Base-by-base conservation (phyloP, 2,329 filamentous ascomycete genomes). In the Xylaria arbuscula region DNA sequence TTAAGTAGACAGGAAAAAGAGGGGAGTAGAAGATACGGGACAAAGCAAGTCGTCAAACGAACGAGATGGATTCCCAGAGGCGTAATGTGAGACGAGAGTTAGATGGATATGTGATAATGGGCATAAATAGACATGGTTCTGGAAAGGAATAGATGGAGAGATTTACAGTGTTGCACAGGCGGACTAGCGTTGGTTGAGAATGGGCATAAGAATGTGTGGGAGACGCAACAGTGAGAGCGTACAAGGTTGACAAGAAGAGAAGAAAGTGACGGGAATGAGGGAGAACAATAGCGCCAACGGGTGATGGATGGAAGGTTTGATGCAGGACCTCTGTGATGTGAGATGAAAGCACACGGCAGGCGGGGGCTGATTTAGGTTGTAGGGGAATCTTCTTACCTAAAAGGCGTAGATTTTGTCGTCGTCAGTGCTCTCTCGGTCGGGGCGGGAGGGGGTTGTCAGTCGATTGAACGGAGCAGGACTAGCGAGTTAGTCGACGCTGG, bases 331-430 rank as follows among this genome's bases (percentile, higher is more conserved):
- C 40, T 28, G 53, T 17, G 28, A 47, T 56, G 55, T 40, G 24
- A 22, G 38, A 54, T 34, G 54, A 19, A 51, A 40, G 38, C 5
- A 24, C 8, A 57, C 36, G 64, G 53, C 58, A 45, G 57, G 45
- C 22, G 57, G 38, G 57, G 60, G 63, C 42, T n/a, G 9, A 10
- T 24, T 28, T 28, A 28, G 28, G 28, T 28, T n/a, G 34, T 34
- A 48, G 60, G 62, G 32, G 68, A 53, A 24, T 62, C 59, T 68
- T 60, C 66, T 63, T 70, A 68, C 66, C 66, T 42, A 50, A 57
- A 62, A 45, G 57, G 50, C 47, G 54, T 42, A 28, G 15, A 45
- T 59, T 57, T 59, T 55, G 54, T 64, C 15, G 62, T 57, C 22
- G 67, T 64, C 54, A 57, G 55, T 24, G 9, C 22, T 57, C 22